Conservation (phyloP, 2,329 filamentous ascomycete species). For the Botrytis cinerea region DNA sequence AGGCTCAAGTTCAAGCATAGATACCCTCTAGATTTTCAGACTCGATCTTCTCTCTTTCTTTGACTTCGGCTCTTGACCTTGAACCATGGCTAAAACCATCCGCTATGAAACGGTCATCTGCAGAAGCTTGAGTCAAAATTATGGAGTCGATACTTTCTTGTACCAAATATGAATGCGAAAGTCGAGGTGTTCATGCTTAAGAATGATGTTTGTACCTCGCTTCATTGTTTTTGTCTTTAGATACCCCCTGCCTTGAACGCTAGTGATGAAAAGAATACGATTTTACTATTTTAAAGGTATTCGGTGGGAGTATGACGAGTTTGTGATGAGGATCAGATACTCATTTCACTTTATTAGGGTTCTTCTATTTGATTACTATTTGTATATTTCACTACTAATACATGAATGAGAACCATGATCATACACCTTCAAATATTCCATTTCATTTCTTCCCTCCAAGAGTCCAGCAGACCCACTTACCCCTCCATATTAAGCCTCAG, state of each 20-base stretch:
- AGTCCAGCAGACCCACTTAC: background rate
- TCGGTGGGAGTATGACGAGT: too few species aligned
- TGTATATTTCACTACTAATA: background rate
- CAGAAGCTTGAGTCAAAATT: background rate
- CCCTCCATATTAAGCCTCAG: background rate
- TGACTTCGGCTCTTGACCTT: background rate
- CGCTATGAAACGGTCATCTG: background rate
- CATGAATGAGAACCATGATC: background rate
- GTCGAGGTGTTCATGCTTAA: constrained; percentile 1
- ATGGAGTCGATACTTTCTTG: constrained; percentile 1
- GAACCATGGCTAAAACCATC: background rate
- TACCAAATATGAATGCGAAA: constrained; percentile 3
- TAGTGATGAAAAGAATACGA: background rate
- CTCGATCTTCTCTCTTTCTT: background rate
- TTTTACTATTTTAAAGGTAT: background rate
- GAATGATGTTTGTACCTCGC: background rate
- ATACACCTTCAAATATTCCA: background rate
- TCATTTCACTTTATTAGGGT: background rate
- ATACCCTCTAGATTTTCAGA: background rate
- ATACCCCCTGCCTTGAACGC: background rate
- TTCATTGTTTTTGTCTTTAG: background rate
- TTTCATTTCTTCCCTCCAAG: background rate
- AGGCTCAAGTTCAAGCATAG: background rate
- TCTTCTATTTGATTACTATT: background rate
- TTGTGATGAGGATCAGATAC: background rate